Percentiles rank a stretch among this genome's conserved stretches.
These are phyloP conservation scores for Aspergillus homomorphus DNA, from an alignment of 495 filamentous ascomycete species.

Conservation along the genomic window DNA sequence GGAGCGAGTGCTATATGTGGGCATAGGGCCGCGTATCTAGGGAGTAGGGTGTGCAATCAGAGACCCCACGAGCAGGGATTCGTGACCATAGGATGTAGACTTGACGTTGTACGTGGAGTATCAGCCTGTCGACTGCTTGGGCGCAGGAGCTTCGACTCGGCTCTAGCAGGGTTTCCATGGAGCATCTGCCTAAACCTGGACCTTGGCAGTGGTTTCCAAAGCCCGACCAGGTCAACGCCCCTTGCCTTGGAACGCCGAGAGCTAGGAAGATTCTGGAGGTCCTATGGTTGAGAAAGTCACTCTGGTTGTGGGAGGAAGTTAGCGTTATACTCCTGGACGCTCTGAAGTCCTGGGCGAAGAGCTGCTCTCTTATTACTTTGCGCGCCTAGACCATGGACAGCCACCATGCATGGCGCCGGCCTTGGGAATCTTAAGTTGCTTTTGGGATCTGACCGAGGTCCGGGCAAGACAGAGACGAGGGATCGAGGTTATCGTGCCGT, in stretches of 20 bases:
- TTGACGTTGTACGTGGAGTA: neutral
- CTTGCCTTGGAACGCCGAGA: slow-evolving; percentile 13
- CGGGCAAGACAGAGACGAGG: neutral
- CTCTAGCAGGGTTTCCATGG: neutral
- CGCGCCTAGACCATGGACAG: neutral
- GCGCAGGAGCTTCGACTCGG: neutral
- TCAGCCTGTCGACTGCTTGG: neutral
- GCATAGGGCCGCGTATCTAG: neutral
- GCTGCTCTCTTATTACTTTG: neutral
- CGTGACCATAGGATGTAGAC: neutral
- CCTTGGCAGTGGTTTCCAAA: neutral
- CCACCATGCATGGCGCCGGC: neutral
- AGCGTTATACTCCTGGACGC: neutral
- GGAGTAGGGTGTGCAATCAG: neutral
- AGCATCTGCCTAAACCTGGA: neutral
- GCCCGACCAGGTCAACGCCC: slow-evolving; percentile 1
- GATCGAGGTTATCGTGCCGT: too few species aligned
- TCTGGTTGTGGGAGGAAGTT: neutral
- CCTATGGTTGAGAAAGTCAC: neutral
- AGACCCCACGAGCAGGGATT: neutral
- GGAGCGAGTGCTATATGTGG: neutral
- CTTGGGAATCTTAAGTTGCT: neutral
- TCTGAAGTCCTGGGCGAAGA: neutral
- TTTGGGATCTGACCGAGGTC: neutral
- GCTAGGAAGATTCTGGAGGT: neutral